Evolutionary conservation across 495 filamentous ascomycete species (phyloP).

Genomic region (Glonium stellatum): DNA sequence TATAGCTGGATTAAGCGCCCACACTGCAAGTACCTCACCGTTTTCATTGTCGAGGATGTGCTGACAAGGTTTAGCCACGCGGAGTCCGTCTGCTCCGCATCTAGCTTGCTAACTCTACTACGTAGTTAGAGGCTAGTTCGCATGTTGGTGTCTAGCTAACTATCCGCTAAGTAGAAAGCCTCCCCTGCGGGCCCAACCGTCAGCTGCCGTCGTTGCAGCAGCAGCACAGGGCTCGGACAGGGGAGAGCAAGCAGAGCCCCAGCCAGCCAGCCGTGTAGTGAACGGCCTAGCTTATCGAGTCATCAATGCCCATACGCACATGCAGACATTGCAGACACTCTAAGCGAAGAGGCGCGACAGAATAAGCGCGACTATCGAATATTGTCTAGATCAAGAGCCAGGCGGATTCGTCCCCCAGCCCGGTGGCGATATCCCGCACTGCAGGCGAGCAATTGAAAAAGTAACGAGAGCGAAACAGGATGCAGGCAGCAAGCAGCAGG

Average conservation of each 20-base stretch:
- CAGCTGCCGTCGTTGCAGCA: background rate
- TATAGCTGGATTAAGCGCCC: slow-evolving; percentile 8
- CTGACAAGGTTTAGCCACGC: background rate
- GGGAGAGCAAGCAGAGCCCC: background rate
- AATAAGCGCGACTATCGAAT: background rate
- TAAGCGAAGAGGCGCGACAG: background rate
- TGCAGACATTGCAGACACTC: background rate
- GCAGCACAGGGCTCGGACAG: background rate
- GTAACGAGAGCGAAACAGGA: background rate
- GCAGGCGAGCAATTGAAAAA: no score
- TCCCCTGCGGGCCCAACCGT: background rate
- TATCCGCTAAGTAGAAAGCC: background rate
- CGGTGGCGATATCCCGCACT: no score
- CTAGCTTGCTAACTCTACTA: background rate
- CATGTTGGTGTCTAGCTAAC: background rate
- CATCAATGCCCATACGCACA: no score
- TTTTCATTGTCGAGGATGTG: background rate
- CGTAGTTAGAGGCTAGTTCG: no score
- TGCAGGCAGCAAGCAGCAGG: background rate
- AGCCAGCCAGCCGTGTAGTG: background rate
- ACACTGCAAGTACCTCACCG: background rate
- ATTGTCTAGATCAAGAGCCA: background rate
- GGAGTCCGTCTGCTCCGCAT: background rate
- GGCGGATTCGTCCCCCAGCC: no score
- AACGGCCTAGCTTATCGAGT: background rate